Evolutionary conservation across 192 early-diverging fungal species (phyloP), one percentile per base, ranked within the genome.

Genomic region (Allomyces arbusculus): DNA sequence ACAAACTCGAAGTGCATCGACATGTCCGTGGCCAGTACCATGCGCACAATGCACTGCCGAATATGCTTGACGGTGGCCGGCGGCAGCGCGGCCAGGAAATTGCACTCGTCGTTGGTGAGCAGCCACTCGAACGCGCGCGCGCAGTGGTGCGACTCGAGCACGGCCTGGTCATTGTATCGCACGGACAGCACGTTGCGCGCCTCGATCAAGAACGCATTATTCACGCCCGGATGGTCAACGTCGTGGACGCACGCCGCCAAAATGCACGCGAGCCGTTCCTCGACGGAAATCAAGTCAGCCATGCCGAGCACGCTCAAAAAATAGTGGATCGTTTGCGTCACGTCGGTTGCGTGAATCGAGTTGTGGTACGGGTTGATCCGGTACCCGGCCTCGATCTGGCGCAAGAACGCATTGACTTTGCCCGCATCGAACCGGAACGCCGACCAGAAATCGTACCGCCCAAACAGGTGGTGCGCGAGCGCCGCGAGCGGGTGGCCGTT

Each of bases 21-120:
- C 81, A 82, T 82, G 66, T 82, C 81, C 25, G 81, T 82, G 6
- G 81, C 81, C 62, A 83, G 67, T 8, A 83, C 79, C 78, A 83
- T 80, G 44, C 72, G 73, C 10, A 83, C 74, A n/a, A 83, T 76
- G 14, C 68, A 64, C 40, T 76, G 70, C 20, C 81, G 74, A 12
- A 80, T 63, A 45, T 73, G 66, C 64, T 82, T 78, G 65, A 70
- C 70, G 68, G 77, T 73, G 11, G 82, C 81, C 8, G 67, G 55
- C 14, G 72, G 61, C 7, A 83, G 63, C 16, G 68, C 69, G 22
- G 69, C 65, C 44, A 83, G 69, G 25, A 83, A 73, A 68, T 83
- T 76, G 69, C 73, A 78, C 25, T 75, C 72, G 33, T 65, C 43
- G 1, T 69, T 70, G 61, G 64, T 73, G 33, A 33, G 50, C 75